phyloP scores from a whole-genome alignment of 257 asterid species.

The Solanum raphanifolium region DNA sequence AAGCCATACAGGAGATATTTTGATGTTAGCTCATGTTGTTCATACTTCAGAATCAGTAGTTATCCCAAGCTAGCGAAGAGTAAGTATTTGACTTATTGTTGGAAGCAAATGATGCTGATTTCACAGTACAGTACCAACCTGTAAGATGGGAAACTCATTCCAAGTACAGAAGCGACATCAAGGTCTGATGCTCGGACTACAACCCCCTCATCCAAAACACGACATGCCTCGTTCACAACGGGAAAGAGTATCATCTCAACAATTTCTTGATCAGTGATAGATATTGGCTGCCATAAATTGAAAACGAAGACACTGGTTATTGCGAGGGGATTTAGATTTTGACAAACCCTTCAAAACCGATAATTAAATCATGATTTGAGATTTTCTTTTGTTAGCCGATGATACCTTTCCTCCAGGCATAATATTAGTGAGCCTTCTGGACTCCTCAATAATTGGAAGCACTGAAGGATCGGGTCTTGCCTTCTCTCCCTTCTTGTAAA shows the following conservation, averaged over 20 bases:
- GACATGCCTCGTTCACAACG: conserved; percentile 91
- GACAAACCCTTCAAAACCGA: neutral
- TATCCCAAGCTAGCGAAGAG: neutral
- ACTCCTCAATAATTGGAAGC: conserved; percentile 72
- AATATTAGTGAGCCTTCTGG: conserved; percentile 64
- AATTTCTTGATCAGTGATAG: conserved; percentile 72
- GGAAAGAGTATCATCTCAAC: conserved; percentile 94
- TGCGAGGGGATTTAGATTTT: neutral
- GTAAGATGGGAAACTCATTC: conserved; percentile 95
- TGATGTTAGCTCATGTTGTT: neutral
- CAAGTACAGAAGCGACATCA: conserved; percentile 84
- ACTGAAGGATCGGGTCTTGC: conserved; percentile 87
- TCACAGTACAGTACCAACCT: conserved; percentile 43
- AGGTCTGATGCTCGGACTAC: conserved; percentile 92
- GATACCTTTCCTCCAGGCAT: conserved; percentile 95
- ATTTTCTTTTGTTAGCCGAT: neutral
- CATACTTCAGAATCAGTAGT: neutral
- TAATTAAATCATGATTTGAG: neutral
- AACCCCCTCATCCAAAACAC: conserved; percentile 76
- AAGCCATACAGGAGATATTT: neutral
- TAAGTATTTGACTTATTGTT: neutral
- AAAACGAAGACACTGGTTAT: neutral
- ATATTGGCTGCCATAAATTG: conserved; percentile 61
- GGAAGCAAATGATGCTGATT: neutral
- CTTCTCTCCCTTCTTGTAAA: conserved; percentile 81